These are phyloP conservation scores for Ophiostoma quercus DNA, from an alignment of 2,329 filamentous ascomycete species.

Conservation along the genomic window DNA sequence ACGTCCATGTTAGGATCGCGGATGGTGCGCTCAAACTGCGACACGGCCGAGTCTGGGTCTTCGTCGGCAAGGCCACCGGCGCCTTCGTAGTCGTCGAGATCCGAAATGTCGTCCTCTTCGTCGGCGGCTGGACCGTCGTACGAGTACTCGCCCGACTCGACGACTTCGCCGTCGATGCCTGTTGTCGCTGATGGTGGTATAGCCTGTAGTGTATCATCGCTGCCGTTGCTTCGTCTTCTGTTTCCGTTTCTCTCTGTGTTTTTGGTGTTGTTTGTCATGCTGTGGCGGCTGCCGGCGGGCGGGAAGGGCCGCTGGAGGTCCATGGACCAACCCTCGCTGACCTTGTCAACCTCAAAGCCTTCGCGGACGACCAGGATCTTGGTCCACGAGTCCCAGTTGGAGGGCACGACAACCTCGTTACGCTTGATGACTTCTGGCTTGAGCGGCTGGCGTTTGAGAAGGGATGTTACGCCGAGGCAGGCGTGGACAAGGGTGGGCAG, in stretches of 20 bases:
- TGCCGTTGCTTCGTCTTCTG: slow-evolving; percentile 12
- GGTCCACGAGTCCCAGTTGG: slow-evolving; percentile 98
- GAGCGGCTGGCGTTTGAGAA: slow-evolving; percentile 70
- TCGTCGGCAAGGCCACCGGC: slow-evolving; percentile 31
- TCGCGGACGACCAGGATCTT: slow-evolving; percentile 91
- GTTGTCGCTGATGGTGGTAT: slow-evolving; percentile 14
- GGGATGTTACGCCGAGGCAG: slow-evolving; percentile 76
- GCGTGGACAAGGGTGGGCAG: slow-evolving; percentile 78
- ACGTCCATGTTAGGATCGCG: slow-evolving; percentile 63
- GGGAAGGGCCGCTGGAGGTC: slow-evolving; percentile 62
- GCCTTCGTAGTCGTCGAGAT: slow-evolving; percentile 18
- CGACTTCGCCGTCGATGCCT: not conserved
- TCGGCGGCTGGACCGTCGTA: not conserved
- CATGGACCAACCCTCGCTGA: slow-evolving; percentile 79
- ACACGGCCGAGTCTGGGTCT: slow-evolving; percentile 55
- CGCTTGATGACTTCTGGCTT: slow-evolving; percentile 90
- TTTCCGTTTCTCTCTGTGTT: not conserved
- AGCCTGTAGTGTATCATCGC: not conserved
- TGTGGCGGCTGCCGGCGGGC: slow-evolving; percentile 26
- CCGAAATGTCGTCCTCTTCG: slow-evolving; percentile 3
- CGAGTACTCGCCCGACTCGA: slow-evolving; percentile 18
- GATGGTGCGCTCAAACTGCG: slow-evolving; percentile 73
- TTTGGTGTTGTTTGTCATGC: slow-evolving; percentile 23
- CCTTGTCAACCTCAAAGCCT: slow-evolving; percentile 82
- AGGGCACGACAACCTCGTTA: slow-evolving; percentile 88